A percentile compares a stretch with the other conserved stretches of the same genome.
These are phyloP conservation scores for Paratinospora sagittata DNA, from an alignment of 164 flowering plant species.

Conservation along the genomic window DNA sequence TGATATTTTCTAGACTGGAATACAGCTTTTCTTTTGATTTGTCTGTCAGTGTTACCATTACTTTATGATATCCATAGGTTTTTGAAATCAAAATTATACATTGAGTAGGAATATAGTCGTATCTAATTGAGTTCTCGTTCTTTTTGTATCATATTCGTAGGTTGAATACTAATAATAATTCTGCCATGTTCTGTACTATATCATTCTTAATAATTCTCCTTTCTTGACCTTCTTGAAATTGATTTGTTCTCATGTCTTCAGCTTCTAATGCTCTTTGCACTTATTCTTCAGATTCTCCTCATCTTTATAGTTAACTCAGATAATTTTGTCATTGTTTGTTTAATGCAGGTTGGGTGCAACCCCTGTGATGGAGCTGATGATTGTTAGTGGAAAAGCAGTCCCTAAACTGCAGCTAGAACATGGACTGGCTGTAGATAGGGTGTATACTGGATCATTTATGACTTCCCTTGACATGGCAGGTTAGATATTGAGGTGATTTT, in stretches of 20 bases:
- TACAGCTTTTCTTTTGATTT: not conserved
- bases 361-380: conserved; percentile 85
- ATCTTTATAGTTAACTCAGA: not conserved
- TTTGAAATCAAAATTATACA: not conserved
- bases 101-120: not conserved
- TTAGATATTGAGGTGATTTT: conserved; percentile 18
- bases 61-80: not conserved
- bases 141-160: not conserved
- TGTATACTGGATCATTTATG: conserved; percentile 94
- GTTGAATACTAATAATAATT: not conserved
- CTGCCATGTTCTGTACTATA: not conserved
- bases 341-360: conserved; percentile 81
- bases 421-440: conserved; percentile 95
- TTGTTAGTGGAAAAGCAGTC: conserved; percentile 80
- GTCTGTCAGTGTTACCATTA: not conserved
- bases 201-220: not conserved
- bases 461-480: conserved; percentile 99
- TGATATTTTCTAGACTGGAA: not conserved
- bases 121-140: not conserved
- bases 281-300: not conserved
- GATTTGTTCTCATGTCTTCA: not conserved
- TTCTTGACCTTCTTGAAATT: not conserved
- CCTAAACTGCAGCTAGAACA: conserved; percentile 85
- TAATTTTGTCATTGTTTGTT: not conserved
- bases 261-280: not conserved